Base-by-base conservation (phyloP, 139 green algal species). In the Nannochloris sp. region DNA sequence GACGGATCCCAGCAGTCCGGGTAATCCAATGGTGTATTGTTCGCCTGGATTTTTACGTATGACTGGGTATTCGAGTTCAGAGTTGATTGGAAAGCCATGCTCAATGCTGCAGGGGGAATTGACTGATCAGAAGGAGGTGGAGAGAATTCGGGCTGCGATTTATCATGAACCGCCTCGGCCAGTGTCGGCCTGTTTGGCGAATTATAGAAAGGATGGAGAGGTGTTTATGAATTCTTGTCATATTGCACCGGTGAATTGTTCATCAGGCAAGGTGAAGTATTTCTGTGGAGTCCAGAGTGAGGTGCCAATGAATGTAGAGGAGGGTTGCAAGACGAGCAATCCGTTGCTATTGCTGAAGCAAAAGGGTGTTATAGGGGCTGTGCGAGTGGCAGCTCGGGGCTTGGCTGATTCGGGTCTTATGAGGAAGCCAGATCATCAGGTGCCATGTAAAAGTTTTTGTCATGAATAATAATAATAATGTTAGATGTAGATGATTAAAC, bases 1-100 rank as follows among this genome's bases (percentile, higher is more conserved):
- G 61, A 40, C 71, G 5, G 78, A 90, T 51, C 77, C 83, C 8
- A 63, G 53, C 14, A 61, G 66, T 65, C 79, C 77, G 3, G 83
- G 86, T 62, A 72, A 59, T 46, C 82, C 83, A 53, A 88, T 90
- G 45, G 69, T 90, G 12, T 79, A 81, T 44, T 78, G 72, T 58
- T 80, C 69, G 28, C 59, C 71, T 11, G 44, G 49, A 49, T 90
- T 89, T 65, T 60, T 88, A 43, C 12, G 50, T 29, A 49, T 89
- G 10, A 82, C 70, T 1, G 77, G 81, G 5, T 23, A 37, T 63
- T 37, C 14, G 17, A 31, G 40, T 71, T 17, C 20, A 16, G 55
- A 63, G 23, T 44, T 70, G 26, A 31, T 58, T 13, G 29, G 59
- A 16, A 53, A 13, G 43, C 31, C 57, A 3, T 73, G 55, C 71